Evolutionary conservation across 257 asterid genomes (phyloP).

Genomic region (Solanum sitiens): DNA sequence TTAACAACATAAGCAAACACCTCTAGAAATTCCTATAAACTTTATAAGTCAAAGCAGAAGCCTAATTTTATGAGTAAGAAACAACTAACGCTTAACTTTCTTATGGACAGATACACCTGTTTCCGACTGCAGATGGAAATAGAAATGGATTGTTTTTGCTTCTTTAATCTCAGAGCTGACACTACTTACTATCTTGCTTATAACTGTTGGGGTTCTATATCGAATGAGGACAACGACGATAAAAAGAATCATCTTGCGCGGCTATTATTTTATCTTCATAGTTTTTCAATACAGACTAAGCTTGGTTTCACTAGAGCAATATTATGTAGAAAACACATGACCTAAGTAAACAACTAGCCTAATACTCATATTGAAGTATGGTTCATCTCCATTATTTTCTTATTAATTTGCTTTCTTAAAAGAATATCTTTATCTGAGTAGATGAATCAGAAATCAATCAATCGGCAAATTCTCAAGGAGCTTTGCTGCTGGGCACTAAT

Average conservation of each 20-base stretch:
- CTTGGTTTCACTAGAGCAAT: not conserved
- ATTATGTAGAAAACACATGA: not conserved
- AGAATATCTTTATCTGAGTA: not conserved
- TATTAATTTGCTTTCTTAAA: not conserved
- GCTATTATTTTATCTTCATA: not conserved
- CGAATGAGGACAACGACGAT: not conserved
- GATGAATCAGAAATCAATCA: not conserved
- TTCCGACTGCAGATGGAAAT: not conserved
- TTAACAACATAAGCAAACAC: no score
- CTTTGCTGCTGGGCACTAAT: not conserved
- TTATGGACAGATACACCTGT: not conserved
- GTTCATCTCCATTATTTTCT: not conserved
- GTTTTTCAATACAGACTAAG: not conserved
- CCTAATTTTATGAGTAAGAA: no score
- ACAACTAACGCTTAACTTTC: not conserved
- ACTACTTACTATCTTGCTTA: not conserved
- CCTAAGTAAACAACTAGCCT: not conserved
- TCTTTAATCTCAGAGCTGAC: not conserved
- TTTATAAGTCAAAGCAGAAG: no score
- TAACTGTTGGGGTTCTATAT: not conserved
- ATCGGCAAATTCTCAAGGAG: not conserved
- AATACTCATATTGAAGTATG: not conserved
- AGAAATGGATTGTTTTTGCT: not conserved
- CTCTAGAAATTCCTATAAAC: no score
- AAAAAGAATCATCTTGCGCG: not conserved